A percentile compares a stretch with the other conserved stretches of the same genome.
phyloP scores from a whole-genome alignment of 441 rosid genomes.

The Heliophila coronopifolia region DNA sequence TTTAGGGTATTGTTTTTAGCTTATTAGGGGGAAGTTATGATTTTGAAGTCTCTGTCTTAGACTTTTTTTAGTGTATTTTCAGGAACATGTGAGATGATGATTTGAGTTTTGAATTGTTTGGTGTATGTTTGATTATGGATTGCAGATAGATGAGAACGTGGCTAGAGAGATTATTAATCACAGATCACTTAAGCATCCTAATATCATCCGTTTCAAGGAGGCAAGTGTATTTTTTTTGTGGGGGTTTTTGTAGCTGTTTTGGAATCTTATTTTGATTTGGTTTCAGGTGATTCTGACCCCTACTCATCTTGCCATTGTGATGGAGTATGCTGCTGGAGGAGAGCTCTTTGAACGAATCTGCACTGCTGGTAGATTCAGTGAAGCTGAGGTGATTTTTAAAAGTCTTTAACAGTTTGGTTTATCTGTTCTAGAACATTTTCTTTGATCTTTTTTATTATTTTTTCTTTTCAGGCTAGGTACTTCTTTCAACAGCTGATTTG shows the following conservation, averaged over 20 bases:
- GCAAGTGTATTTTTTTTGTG: slow-evolving; percentile 27
- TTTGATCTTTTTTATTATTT: not conserved
- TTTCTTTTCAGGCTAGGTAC: slow-evolving; percentile 60
- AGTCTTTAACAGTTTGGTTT: slow-evolving; percentile 29
- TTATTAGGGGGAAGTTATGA: too few relatives aligned
- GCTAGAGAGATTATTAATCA: slow-evolving; percentile 94
- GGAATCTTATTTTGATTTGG: not conserved
- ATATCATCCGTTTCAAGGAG: slow-evolving; percentile 92
- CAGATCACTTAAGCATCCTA: slow-evolving; percentile 84
- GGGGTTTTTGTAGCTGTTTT: not conserved
- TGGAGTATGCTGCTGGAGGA: slow-evolving; percentile 96
- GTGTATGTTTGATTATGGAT: slow-evolving; percentile 2
- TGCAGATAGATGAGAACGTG: slow-evolving; percentile 93
- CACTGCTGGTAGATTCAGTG: slow-evolving; percentile 92
- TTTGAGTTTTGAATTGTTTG: slow-evolving; percentile 3
- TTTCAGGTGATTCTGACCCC: slow-evolving; percentile 80
- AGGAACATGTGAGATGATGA: not conserved
- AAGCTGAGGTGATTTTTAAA: slow-evolving; percentile 62
- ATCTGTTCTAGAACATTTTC: not conserved
- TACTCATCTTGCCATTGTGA: slow-evolving; percentile 81
- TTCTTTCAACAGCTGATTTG: slow-evolving; percentile 95
- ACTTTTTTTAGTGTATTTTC: not conserved
- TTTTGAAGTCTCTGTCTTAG: not conserved
- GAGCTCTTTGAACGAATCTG: slow-evolving; percentile 88
- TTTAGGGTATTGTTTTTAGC: too few relatives aligned